Conservation (phyloP, 805 yeast species). For the Wickerhamiella occidentalis region DNA sequence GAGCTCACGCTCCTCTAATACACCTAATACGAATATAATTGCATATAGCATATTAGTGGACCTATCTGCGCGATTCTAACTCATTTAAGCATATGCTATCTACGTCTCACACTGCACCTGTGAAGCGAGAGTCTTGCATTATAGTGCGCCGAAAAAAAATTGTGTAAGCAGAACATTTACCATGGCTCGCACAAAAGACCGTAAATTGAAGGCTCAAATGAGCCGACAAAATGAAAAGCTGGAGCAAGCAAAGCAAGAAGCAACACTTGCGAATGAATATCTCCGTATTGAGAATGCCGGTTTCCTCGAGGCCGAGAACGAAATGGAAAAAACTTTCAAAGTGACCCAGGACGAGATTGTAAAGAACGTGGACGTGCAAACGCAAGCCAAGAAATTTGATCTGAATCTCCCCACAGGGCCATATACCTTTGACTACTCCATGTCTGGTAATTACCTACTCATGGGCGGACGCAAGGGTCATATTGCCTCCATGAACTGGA, state of each 20-base stretch:
- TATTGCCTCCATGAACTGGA: slow-evolving; percentile 93
- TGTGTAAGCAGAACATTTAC: slow-evolving; percentile 32
- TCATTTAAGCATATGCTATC: not conserved
- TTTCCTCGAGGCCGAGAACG: slow-evolving; percentile 79
- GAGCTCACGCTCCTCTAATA: slow-evolving; percentile 1
- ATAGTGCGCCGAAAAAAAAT: slow-evolving; percentile 48
- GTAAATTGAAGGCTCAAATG: slow-evolving; percentile 26
- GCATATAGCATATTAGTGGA: not conserved
- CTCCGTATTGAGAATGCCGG: slow-evolving; percentile 78
- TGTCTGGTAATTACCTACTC: slow-evolving; percentile 77
- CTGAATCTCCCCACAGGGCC: slow-evolving; percentile 74
- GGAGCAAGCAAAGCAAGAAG: slow-evolving; percentile 72
- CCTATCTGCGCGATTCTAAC: not conserved
- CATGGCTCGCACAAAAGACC: slow-evolving; percentile 30
- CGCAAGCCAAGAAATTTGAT: slow-evolving; percentile 62
- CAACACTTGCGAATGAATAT: slow-evolving; percentile 58
- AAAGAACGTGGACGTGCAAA: slow-evolving; percentile 61
- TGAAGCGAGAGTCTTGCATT: too few species aligned
- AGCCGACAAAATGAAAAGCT: slow-evolving; percentile 55
- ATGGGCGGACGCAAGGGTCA: slow-evolving; percentile 90
- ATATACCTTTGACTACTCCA: slow-evolving; percentile 60
- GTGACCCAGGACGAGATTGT: slow-evolving; percentile 70
- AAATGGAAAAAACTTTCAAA: slow-evolving; percentile 81
- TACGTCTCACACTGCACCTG: too few species aligned
- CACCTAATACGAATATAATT: not conserved